Evolutionary conservation across 192 early-diverging fungal species (phyloP), one percentile per base, ranked within the genome.

Genomic region (Podila minutissima): DNA sequence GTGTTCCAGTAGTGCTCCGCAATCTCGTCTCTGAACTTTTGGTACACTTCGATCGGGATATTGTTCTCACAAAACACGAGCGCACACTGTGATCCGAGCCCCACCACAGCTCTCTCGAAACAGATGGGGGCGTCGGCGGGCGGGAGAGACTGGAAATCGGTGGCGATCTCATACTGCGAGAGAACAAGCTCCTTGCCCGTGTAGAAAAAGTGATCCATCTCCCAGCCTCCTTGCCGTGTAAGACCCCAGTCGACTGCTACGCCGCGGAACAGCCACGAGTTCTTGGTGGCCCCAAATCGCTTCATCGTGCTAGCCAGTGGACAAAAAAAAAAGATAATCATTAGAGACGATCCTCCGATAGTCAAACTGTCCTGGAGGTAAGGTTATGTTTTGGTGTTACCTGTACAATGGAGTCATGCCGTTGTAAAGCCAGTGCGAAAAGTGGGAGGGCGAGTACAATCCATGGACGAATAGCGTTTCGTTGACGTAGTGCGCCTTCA

Each of bases 371-470:
- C 38, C 38, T 12, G 11, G 9, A 12, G 11, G 38, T 2, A 29
- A 29, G 29, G 29, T 29, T 29, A 3, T 35, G 2, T 41, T 41
- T 12, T 9, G 38, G 38, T 12, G 38, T 67, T 74, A 29, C 81
- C 69, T 74, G 59, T 74, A 88, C 0, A 88, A 64, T 55, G 85
- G 87, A 13, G 84, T 73, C 68, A 88, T 74, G 0, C 87, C 85
- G 64, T 88, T 88, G 41, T 74, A 88, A 15, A 88, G 51, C 67
- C 69, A 83, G 41, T 88, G 85, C 0, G 85, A 83, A 37, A 86
- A 86, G 59, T 86, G 85, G 26, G 53, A 83, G 0, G 86, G 85
- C 31, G 67, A 70, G 35, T 83, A 84, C 4, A 88, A 50, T 5
- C 81, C 77, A 59, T 86, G 84, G n/a, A 86, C 83, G 67, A 78